Evolutionary conservation across 192 early-diverging fungal species (phyloP), one percentile per base, ranked within the genome.

Genomic region (Backusella luteola): DNA sequence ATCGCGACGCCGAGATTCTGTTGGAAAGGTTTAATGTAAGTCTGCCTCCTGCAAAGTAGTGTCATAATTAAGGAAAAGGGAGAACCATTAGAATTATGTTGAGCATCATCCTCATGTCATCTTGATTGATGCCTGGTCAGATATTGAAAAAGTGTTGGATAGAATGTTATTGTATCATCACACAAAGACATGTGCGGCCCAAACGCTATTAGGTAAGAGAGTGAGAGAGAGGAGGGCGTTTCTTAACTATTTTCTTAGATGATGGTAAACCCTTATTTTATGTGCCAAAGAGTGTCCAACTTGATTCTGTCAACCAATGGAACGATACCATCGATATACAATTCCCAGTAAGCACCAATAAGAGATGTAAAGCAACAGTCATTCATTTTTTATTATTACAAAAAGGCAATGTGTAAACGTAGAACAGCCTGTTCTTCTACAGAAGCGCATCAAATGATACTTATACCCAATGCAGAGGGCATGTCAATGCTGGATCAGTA

Each of bases 141-240:
- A 78, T 67, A 74, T 81, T 6, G 73, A 81, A 29, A 73, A 73
- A 34, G 53, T 81, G 9, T n/a, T 81, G 59, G 76, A 81, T 72
- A 56, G 80, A 70, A 67, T 63, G 39, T 17, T 39, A 52, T 38
- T 77, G 69, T 77, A 66, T 49, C 17, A 77, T 38, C 76, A 72
- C 14, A 39, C 53, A 71, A 46, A 72, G 29, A 46, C 38, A 1
- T 77, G 76, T 42, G 70, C 53, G 17, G 42, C 17, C 15, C 35
- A 44, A 19, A 49, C 41, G n/a, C 6, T 19, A 46, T 23, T 59
- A 39, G 17, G 73, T 75, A 75, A 53, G 14, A 36, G 6, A 8
- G 35, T 7, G 35, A 36, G 35, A 36, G 35, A 38, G 36, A 38
- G 36, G 1, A 2, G 38, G 38, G 38, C 8, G 8, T 0, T 39